Percentiles rank a stretch among this genome's conserved stretches.
Evolutionary conservation across 352 stramenopile genomes (phyloP).

Genomic region (Thalassiosira livingstoniorum): DNA sequence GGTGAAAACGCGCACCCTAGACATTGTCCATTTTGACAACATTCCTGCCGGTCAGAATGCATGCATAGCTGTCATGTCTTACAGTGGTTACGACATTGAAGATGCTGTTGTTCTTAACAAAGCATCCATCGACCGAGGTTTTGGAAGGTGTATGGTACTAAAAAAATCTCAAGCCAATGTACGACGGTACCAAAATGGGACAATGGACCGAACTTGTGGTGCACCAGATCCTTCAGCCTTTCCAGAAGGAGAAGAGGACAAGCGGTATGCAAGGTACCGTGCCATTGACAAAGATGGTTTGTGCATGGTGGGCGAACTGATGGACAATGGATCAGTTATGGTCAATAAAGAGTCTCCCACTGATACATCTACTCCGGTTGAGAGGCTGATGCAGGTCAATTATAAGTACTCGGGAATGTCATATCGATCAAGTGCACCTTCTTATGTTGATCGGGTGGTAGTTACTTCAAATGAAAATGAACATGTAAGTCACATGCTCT

Average conservation of each 20-base stretch:
- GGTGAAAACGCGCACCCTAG: constrained; percentile 98
- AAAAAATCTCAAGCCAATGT: constrained; percentile 98
- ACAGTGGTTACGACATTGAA: constrained; percentile 99
- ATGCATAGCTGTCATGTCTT: constrained; percentile 99
- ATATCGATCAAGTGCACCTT: constrained; percentile 95
- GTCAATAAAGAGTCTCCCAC: constrained; percentile 98
- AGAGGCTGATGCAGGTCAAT: constrained; percentile 58
- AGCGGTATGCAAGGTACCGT: constrained; percentile 90
- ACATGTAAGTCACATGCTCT: too few species aligned
- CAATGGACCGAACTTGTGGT: constrained; percentile 93
- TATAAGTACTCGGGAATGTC: constrained; percentile 87
- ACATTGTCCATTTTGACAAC: constrained; percentile 98
- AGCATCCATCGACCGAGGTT: constrained; percentile 90
- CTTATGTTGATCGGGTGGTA: constrained; percentile 98
- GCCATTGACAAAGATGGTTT: constrained; percentile 98
- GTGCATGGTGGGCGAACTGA: constrained; percentile 87
- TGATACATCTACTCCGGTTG: constrained; percentile 85
- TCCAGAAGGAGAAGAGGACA: constrained; percentile 84
- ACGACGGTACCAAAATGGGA: constrained; percentile 96
- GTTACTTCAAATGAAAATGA: constrained; percentile 98
- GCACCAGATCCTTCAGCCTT: constrained; percentile 90
- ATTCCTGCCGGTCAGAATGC: constrained; percentile 98
- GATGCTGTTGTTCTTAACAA: constrained; percentile 99
- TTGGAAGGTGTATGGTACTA: constrained; percentile 98
- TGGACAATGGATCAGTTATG: constrained; percentile 93